A percentile compares a stretch with the other conserved stretches of the same genome.
These are phyloP conservation scores for Leccinum imitatum DNA, from an alignment of 768 basidiomycete genomes.

Conservation along the genomic window DNA sequence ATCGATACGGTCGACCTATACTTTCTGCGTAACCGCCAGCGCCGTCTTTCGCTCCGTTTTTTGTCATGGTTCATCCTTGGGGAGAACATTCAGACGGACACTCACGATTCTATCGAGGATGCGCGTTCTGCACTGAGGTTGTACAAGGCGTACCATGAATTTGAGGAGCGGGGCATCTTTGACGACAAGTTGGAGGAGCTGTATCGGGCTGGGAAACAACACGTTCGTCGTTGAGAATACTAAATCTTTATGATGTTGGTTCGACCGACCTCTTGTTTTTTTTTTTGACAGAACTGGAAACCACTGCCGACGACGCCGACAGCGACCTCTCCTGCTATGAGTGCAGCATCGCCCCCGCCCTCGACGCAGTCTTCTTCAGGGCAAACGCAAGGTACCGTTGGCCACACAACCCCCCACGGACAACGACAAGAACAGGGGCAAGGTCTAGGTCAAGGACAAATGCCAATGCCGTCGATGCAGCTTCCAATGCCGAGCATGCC, in stretches of 20 bases:
- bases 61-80: conserved; percentile 92
- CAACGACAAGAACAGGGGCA: background rate
- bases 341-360: background rate
- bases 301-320: conserved; percentile 39
- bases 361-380: conserved; percentile 4
- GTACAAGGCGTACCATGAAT: conserved; percentile 77
- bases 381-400: background rate
- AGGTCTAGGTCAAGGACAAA: background rate
- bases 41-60: conserved; percentile 89
- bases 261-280: background rate
- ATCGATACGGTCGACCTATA: conserved; percentile 98
- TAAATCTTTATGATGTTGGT: background rate
- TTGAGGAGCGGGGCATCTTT: conserved; percentile 74
- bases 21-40: conserved; percentile 75
- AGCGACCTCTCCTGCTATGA: conserved; percentile 3
- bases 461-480: background rate
- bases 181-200: conserved; percentile 86
- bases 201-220: conserved; percentile 74
- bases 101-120: conserved; percentile 99
- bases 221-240: conserved; percentile 44
- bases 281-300: conserved; percentile 49
- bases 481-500: background rate
- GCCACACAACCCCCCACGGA: background rate
- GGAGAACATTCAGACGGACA: conserved; percentile 89
- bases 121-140: conserved; percentile 82